Percentiles rank a stretch among this genome's conserved stretches.
Evolutionary conservation across 2,329 filamentous ascomycete genomes (phyloP).

Genomic region (Botryotinia convoluta): DNA sequence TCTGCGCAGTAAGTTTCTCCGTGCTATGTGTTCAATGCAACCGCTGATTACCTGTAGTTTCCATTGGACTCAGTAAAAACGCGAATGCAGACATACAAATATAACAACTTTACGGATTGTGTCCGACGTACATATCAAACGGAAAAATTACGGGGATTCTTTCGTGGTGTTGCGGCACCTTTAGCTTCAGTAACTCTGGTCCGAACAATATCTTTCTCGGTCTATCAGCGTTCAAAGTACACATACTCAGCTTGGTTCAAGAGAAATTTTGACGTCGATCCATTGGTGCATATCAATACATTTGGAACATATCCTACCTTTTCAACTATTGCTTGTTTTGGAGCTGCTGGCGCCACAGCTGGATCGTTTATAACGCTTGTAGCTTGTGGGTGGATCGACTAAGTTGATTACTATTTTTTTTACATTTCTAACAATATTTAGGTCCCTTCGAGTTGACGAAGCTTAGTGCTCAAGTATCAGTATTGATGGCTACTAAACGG

Average conservation of each 20-base stretch:
- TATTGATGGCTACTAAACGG: constrained; percentile 64
- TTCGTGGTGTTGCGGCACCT: constrained; percentile 78
- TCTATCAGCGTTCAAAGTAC: constrained; percentile 77
- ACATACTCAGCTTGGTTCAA: constrained; percentile 69
- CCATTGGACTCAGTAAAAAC: constrained; percentile 88
- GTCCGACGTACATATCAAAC: constrained; percentile 71
- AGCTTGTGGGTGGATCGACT: constrained; percentile 59
- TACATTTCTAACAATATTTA: constrained; percentile 37
- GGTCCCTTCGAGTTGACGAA: constrained; percentile 88
- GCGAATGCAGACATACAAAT: constrained; percentile 84
- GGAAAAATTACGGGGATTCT: constrained; percentile 74
- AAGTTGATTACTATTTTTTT: neutral
- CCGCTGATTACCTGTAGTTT: constrained; percentile 46
- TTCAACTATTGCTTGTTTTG: constrained; percentile 73
- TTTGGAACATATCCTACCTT: constrained; percentile 68
- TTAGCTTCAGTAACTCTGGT: constrained; percentile 75
- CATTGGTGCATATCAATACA: constrained; percentile 69
- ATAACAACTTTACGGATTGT: constrained; percentile 71
- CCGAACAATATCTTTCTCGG: constrained; percentile 74
- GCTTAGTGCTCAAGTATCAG: constrained; percentile 80
- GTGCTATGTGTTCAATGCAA: neutral
- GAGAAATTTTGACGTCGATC: constrained; percentile 64
- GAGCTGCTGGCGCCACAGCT: constrained; percentile 72
- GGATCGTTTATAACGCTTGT: constrained; percentile 77
- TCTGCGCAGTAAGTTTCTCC: constrained; percentile 56